Evolutionary conservation across 1,139 yeast species (phyloP).

Genomic region (Petasospora fabianii): DNA sequence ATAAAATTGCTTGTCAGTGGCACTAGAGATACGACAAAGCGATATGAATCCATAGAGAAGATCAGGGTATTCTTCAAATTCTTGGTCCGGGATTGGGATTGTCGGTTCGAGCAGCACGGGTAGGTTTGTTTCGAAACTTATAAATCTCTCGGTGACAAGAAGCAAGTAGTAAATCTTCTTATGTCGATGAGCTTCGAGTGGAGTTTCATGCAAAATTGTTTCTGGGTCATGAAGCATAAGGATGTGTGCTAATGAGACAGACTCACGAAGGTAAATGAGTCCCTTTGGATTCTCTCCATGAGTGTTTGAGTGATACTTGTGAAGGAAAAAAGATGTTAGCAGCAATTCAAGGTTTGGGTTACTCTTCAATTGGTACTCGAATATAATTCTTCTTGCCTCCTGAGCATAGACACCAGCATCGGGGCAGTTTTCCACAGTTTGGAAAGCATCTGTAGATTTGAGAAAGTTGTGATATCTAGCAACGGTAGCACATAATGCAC

Average conservation of each 20-base stretch:
- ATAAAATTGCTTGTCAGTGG: conserved; percentile 23
- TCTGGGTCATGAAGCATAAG: conserved; percentile 21
- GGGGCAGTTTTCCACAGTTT: conserved; percentile 20
- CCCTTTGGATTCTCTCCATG: conserved; percentile 17
- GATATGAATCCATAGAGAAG: conserved; percentile 23
- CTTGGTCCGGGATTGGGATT: conserved; percentile 21
- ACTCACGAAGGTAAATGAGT: conserved; percentile 21
- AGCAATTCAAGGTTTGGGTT: conserved; percentile 16
- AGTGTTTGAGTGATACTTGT: conserved; percentile 21
- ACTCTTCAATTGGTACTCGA: conserved; percentile 17
- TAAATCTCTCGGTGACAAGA: conserved; percentile 23
- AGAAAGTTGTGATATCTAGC: conserved; percentile 22
- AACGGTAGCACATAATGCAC: conserved; percentile 25
- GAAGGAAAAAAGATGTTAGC: conserved; percentile 21
- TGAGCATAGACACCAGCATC: conserved; percentile 19
- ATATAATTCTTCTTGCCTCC: conserved; percentile 22
- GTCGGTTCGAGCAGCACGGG: conserved; percentile 25
- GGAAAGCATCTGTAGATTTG: conserved; percentile 17
- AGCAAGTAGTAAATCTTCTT: conserved; percentile 24
- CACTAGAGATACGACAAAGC: conserved; percentile 22
- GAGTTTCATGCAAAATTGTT: conserved; percentile 11
- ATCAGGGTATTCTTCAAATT: conserved; percentile 26
- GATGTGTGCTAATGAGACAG: conserved; percentile 23
- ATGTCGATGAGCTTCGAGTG: conserved; percentile 21
- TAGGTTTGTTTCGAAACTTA: conserved; percentile 19